These are phyloP conservation scores for Scutellaria barbata DNA, from an alignment of 257 asterid genomes.

Conservation along the genomic window DNA sequence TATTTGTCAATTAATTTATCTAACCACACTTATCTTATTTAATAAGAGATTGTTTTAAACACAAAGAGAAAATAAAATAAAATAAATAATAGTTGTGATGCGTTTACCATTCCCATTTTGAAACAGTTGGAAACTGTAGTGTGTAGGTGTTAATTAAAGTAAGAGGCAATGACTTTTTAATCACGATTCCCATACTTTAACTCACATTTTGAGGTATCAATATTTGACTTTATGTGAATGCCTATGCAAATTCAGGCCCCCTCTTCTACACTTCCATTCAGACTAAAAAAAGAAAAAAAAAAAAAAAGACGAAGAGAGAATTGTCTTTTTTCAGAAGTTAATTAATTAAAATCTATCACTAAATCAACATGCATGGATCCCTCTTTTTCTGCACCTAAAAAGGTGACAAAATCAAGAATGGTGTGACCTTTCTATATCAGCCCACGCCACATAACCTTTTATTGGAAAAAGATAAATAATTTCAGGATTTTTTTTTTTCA, in stretches of 20 bases:
- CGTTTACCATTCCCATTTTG: no score
- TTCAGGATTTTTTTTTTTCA: no score
- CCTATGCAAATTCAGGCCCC: slow-evolving; percentile 26
- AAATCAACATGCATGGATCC: neutral
- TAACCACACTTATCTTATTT: no score
- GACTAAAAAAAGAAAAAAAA: no score
- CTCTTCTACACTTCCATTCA: neutral
- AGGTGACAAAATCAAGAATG: neutral
- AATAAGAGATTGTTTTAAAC: no score
- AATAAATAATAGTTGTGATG: no score
- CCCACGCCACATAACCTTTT: no score
- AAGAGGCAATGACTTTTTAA: neutral
- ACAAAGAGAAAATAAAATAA: neutral
- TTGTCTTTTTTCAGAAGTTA: no score
- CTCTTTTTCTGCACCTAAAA: slow-evolving; percentile 4
- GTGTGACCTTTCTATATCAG: neutral
- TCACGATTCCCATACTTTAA: slow-evolving; percentile 12
- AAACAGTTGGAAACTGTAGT: neutral
- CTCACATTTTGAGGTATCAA: slow-evolving; percentile 14
- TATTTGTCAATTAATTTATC: no score
- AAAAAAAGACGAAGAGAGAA: no score
- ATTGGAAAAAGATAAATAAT: no score
- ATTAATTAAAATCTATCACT: neutral
- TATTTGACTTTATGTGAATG: slow-evolving; percentile 1
- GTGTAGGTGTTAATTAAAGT: slow-evolving; percentile 3